Evolutionary conservation across 345 rosid genomes (phyloP).

Genomic region (Gossypium mustelinum): DNA sequence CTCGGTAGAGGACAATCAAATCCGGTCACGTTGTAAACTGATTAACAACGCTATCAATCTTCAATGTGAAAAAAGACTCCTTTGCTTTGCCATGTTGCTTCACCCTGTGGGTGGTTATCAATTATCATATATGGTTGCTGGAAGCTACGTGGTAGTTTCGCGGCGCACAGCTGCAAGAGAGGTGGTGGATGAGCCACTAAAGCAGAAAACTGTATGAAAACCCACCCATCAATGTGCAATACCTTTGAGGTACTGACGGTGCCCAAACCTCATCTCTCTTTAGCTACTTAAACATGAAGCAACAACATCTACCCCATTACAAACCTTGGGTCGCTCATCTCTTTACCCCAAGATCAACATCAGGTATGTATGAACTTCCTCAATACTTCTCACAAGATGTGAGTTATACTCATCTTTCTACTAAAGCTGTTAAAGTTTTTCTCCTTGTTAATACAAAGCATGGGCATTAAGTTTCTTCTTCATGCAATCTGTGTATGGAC

Average conservation of each 20-base stretch:
- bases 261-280: neutral
- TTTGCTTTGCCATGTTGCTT: neutral
- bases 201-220: neutral
- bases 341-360: neutral
- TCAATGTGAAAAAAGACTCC: neutral
- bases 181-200: neutral
- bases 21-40: neutral
- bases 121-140: neutral
- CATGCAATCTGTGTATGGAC: constrained; percentile 27
- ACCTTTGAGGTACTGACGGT: neutral
- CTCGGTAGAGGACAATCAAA: neutral
- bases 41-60: neutral
- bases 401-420: neutral
- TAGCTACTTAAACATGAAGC: neutral
- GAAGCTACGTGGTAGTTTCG: constrained; percentile 1
- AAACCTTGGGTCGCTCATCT: neutral
- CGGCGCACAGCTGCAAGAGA: neutral
- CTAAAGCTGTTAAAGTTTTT: neutral
- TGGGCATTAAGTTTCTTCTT: constrained; percentile 30
- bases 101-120: neutral
- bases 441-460: constrained; percentile 3
- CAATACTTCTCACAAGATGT: neutral
- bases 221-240: neutral
- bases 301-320: neutral
- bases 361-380: neutral